Conservation (phyloP, 345 rosid species). For the Leavenworthia alabamica region DNA sequence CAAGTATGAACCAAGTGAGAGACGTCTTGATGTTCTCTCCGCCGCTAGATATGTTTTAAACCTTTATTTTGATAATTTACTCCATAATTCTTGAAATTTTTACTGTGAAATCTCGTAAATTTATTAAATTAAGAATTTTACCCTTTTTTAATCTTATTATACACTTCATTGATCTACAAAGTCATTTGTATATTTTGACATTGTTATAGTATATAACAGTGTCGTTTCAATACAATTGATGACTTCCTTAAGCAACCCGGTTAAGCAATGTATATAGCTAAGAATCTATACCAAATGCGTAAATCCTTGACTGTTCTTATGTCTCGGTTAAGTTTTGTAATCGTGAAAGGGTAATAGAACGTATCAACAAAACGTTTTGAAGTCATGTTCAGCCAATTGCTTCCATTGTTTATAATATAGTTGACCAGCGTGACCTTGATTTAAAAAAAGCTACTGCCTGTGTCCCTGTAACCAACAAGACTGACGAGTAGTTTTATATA, state of each 20-base stretch:
- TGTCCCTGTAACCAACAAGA: no score
- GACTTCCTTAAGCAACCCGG: neutral
- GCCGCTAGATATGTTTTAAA: conserved; percentile 73
- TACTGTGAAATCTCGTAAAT: neutral
- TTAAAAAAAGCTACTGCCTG: no score
- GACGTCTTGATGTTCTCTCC: conserved; percentile 77
- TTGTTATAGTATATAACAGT: no score
- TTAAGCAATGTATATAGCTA: conserved; percentile 7
- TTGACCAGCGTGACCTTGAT: conserved; percentile 28
- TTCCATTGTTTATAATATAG: neutral
- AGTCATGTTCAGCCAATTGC: neutral
- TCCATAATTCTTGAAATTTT: conserved; percentile 57
- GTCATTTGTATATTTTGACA: no score
- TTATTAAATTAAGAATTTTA: neutral
- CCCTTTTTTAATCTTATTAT: neutral
- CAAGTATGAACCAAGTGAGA: conserved; percentile 82
- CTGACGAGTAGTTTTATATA: no score
- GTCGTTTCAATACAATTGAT: no score
- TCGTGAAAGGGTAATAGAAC: neutral
- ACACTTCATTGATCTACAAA: no score
- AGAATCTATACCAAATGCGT: neutral
- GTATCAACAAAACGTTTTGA: neutral
- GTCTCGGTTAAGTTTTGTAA: no score
- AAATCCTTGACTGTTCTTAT: no score
- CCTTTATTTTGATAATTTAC: conserved; percentile 61